These are phyloP conservation scores for Cladosporium sp. DNA, from an alignment of 2,329 filamentous ascomycete species.

Conservation along the genomic window DNA sequence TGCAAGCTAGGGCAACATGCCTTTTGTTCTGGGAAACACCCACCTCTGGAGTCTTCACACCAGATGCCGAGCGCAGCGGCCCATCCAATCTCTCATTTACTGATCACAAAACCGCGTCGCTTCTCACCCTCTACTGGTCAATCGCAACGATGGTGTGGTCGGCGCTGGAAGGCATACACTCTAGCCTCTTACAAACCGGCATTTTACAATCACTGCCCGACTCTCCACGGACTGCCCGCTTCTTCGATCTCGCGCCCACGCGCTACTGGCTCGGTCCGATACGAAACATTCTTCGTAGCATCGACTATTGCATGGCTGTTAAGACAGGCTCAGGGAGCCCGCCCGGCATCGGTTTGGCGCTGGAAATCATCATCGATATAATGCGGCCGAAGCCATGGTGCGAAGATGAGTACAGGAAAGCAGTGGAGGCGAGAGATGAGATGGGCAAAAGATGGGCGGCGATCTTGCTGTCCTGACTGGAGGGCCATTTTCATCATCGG, in stretches of 20 bases:
- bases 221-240: not conserved
- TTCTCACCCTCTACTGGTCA: conserved; percentile 10
- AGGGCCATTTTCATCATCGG: not conserved
- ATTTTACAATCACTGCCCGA: not conserved
- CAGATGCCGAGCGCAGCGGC: not conserved
- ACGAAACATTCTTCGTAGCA: conserved; percentile 1
- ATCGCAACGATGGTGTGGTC: conserved; percentile 14
- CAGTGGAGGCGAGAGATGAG: conserved; percentile 7
- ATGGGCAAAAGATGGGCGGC: conserved; percentile 14
- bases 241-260: not conserved
- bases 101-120: not conserved
- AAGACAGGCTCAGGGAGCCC: not conserved
- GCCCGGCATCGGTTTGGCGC: not conserved
- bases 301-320: not conserved
- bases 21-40: not conserved
- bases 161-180: not conserved
- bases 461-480: conserved; percentile 3
- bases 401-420: not conserved
- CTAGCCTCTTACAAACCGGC: not conserved
- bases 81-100: not conserved
- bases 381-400: not conserved
- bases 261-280: not conserved
- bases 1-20: not conserved
- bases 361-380: conserved; percentile 10
- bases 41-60: not conserved